These are phyloP conservation scores for Pyrrhoderma noxium DNA, from an alignment of 1,284 basidiomycete genomes.

Conservation along the genomic window DNA sequence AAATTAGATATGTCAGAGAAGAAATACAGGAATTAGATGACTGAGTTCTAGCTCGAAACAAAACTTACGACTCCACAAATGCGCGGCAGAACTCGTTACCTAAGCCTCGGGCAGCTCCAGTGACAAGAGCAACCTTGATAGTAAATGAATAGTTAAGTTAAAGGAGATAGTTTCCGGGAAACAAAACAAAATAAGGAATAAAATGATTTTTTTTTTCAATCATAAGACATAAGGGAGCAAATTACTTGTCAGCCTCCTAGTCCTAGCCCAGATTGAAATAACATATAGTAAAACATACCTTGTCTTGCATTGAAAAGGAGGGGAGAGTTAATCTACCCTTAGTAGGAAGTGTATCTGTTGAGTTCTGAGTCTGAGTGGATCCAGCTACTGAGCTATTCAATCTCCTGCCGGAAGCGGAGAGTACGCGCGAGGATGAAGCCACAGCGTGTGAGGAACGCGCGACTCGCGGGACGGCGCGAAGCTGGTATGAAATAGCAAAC, in stretches of 20 bases:
- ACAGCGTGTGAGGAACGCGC: neutral
- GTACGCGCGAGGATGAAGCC: neutral
- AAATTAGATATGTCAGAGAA: slow-evolving; percentile 6
- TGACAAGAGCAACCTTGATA: slow-evolving; percentile 80
- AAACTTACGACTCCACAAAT: slow-evolving; percentile 74
- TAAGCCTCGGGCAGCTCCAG: slow-evolving; percentile 88
- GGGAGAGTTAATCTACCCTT: slow-evolving; percentile 34
- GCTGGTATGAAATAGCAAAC: no score
- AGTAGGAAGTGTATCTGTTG: no score
- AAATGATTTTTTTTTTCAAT: no score
- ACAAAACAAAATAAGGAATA: slow-evolving; percentile 9
- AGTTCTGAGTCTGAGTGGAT: slow-evolving; percentile 23
- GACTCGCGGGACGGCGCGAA: slow-evolving; percentile 21
- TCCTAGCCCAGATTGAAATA: neutral
- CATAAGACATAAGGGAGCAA: no score
- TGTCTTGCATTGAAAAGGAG: slow-evolving; percentile 61
- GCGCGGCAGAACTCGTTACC: slow-evolving; percentile 87
- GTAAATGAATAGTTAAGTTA: neutral
- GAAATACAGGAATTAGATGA: neutral
- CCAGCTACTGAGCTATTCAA: slow-evolving; percentile 18
- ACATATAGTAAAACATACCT: slow-evolving; percentile 37
- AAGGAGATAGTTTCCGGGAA: neutral
- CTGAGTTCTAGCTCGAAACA: neutral
- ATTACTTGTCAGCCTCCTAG: no score
- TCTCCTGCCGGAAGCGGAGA: slow-evolving; percentile 1